Conservation (phyloP, 805 yeast species). For the Sungouiella thailandica region DNA sequence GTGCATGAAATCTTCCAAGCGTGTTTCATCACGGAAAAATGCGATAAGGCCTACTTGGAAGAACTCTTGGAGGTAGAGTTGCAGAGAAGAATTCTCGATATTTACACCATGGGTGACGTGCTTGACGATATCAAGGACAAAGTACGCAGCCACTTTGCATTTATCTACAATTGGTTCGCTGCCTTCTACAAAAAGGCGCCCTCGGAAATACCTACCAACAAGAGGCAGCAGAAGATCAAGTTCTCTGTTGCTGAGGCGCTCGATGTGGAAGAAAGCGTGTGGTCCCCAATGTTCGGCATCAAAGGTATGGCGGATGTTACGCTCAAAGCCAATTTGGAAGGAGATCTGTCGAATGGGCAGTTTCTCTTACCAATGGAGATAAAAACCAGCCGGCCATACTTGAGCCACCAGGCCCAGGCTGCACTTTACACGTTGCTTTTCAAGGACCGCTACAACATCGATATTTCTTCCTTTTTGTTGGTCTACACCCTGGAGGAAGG, state of each 20-base stretch:
- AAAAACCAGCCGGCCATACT: constrained; percentile 71
- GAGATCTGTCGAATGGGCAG: constrained; percentile 32
- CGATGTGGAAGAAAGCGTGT: constrained; percentile 85
- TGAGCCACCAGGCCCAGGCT: constrained; percentile 82
- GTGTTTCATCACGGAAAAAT: constrained; percentile 39
- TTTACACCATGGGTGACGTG: constrained; percentile 52
- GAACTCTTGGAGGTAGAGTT: constrained; percentile 34
- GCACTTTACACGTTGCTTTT: constrained; percentile 73
- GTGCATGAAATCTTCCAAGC: constrained; percentile 73
- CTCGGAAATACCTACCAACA: constrained; percentile 21
- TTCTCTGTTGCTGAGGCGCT: constrained; percentile 59
- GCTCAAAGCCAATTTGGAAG: constrained; percentile 50
- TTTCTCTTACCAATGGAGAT: constrained; percentile 78
- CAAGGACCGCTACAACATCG: constrained; percentile 72
- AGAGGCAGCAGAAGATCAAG: constrained; percentile 27
- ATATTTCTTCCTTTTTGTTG: constrained; percentile 58
- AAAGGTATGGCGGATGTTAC: constrained; percentile 91
- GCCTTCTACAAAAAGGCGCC: constrained; percentile 33
- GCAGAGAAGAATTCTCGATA: constrained; percentile 42
- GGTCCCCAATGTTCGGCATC: constrained; percentile 88
- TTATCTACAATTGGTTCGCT: constrained; percentile 50
- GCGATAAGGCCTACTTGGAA: constrained; percentile 35
- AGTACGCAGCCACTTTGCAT: constrained; percentile 44
- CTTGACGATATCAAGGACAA: constrained; percentile 38
- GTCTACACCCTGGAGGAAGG: constrained; percentile 62